Evolutionary conservation across 441 rosid genomes (phyloP), one percentile per base, ranked within the genome.

Genomic region (Croton laevigatus): DNA sequence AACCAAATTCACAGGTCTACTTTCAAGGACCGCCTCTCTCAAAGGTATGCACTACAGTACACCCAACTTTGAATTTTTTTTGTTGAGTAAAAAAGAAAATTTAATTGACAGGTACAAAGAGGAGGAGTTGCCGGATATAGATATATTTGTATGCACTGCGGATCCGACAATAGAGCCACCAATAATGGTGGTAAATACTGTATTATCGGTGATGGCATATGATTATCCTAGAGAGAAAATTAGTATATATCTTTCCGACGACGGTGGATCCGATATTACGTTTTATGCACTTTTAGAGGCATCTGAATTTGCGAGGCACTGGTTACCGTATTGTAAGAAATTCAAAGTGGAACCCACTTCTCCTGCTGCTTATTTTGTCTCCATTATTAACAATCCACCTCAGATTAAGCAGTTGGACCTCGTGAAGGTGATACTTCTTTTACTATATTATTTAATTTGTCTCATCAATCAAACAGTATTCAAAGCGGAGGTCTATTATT

Each of bases 111-210:
- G 89, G 85, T 81, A 27, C 8, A 5, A 74, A 14, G 81, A 71
- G 48, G 59, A 85, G 3, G 40, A 55, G n/a, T 68, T 76, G 73
- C 94, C 91, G 1, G 67, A 69, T 10, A 83, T 93, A 20, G 97
- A 93, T 72, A 65, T 91, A 2, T 93, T 87, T 34, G 89, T 89
- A 12, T 88, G 93, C 89, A 93, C 95, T 2, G 94, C 91, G 13
- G 90, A 89, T 70, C 95, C 93, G 0, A 63, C 10, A 14, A 71
- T 85, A 8, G 95, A 93, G 82, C 95, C 93, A n/a, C 90, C 93
- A 3, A 54, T 82, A 71, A 72, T 91, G 91, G 94, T 85, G 34
- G 73, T 83, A 1, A 93, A 85, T 80, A 89, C 97, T 0, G 84
- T 92, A 22, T 66, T 90, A 68, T 93, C 97, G 0, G 81, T 83